Evolutionary conservation across 1,284 basidiomycete species (phyloP).

Genomic region (Cerioporus squamosus): DNA sequence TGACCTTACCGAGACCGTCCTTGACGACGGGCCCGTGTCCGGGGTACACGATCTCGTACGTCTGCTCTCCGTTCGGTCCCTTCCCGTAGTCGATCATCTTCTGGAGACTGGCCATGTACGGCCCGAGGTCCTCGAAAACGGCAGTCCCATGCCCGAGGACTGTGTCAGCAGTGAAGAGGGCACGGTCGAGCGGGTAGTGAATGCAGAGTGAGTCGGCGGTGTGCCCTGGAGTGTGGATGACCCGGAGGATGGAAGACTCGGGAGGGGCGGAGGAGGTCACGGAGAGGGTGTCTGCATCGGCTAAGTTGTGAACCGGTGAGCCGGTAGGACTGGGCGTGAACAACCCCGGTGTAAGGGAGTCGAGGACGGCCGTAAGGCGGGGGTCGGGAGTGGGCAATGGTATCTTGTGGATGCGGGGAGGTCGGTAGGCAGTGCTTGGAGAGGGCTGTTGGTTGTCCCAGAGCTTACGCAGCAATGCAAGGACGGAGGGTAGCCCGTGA

Average conservation of each 20-base stretch:
- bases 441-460: slow-evolving; percentile 54
- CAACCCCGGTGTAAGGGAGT: slow-evolving; percentile 46
- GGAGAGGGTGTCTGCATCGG: slow-evolving; percentile 54
- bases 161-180: slow-evolving; percentile 89
- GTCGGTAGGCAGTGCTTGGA: slow-evolving; percentile 46
- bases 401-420: slow-evolving; percentile 76
- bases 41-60: slow-evolving; percentile 71
- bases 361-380: slow-evolving; percentile 45
- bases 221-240: slow-evolving; percentile 91
- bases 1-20: slow-evolving; percentile 62
- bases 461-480: slow-evolving; percentile 64
- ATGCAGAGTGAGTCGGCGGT: slow-evolving; percentile 87
- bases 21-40: slow-evolving; percentile 85
- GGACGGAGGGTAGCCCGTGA: slow-evolving; percentile 75
- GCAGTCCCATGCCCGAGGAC: slow-evolving; percentile 92
- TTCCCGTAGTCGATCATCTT: slow-evolving; percentile 54
- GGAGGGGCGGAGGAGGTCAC: slow-evolving; percentile 26
- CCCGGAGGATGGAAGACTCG: slow-evolving; percentile 45
- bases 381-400: slow-evolving; percentile 41
- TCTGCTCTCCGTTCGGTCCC: slow-evolving; percentile 27
- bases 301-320: slow-evolving; percentile 57
- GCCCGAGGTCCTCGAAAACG: slow-evolving; percentile 84
- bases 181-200: slow-evolving; percentile 62
- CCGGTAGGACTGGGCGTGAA: slow-evolving; percentile 49
- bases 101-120: slow-evolving; percentile 75